Evolutionary conservation across 495 filamentous ascomycete genomes (phyloP).

Genomic region (Penicillium parvum): DNA sequence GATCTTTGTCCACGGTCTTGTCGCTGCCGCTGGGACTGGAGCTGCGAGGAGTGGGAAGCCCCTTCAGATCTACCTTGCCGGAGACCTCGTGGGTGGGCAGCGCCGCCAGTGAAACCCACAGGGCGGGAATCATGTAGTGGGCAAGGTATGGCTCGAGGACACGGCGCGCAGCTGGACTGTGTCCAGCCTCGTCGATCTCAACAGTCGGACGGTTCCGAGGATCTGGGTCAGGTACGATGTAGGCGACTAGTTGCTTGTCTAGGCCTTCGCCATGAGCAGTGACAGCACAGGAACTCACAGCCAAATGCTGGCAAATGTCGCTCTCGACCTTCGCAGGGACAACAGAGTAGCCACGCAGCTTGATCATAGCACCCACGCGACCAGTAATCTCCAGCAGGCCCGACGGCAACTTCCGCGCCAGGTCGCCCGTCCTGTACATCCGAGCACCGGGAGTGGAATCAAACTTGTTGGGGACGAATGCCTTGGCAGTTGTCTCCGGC

Average conservation of each 20-base stretch:
- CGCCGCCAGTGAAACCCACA: conserved; percentile 59
- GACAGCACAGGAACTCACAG: conserved; percentile 56
- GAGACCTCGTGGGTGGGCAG: conserved; percentile 63
- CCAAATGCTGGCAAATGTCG: conserved; percentile 55
- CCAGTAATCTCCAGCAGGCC: conserved; percentile 79
- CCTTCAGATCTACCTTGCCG: conserved; percentile 62
- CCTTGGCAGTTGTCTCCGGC: conserved; percentile 65
- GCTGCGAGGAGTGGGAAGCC: conserved; percentile 50
- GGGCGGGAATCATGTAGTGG: conserved; percentile 65
- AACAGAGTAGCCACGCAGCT: conserved; percentile 73
- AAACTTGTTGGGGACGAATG: conserved; percentile 64
- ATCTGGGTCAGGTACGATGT: conserved; percentile 59
- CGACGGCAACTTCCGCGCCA: conserved; percentile 60
- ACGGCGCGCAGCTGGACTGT: conserved; percentile 54
- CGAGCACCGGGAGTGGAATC: conserved; percentile 43
- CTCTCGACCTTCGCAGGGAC: conserved; percentile 76
- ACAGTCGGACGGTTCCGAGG: too few relatives aligned
- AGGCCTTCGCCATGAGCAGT: conserved; percentile 61
- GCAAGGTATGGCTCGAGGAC: conserved; percentile 54
- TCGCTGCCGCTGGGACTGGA: conserved; percentile 36
- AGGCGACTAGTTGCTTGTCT: conserved; percentile 62
- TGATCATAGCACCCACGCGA: conserved; percentile 73
- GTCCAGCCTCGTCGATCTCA: conserved; percentile 55
- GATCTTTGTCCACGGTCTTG: conserved; percentile 38
- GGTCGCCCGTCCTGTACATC: conserved; percentile 84